Percentiles rank a stretch among this genome's conserved stretches.
These are phyloP conservation scores for Oryza longistaminata DNA, from an alignment of 176 grass and related monocot species.

Conservation along the genomic window DNA sequence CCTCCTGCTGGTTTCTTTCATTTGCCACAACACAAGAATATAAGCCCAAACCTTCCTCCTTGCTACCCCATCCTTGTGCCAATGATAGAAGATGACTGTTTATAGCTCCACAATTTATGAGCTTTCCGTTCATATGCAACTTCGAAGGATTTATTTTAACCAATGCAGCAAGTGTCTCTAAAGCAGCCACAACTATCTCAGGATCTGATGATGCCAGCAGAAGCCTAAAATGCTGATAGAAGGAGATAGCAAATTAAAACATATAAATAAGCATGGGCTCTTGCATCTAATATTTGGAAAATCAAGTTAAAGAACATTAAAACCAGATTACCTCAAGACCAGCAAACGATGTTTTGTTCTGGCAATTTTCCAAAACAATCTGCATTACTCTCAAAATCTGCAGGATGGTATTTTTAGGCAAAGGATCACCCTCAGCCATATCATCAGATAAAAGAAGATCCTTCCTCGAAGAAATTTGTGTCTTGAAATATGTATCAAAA, in stretches of 20 bases:
- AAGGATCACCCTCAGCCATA: slow-evolving; percentile 65
- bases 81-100: slow-evolving; percentile 88
- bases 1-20: slow-evolving; percentile 73
- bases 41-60: slow-evolving; percentile 96
- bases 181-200: slow-evolving; percentile 84
- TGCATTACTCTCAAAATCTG: slow-evolving; percentile 97
- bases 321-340: slow-evolving; percentile 78
- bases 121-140: slow-evolving; percentile 90
- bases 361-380: slow-evolving; percentile 96
- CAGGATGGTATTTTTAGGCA: slow-evolving; percentile 83
- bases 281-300: slow-evolving; percentile 7
- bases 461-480: slow-evolving; percentile 82
- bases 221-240: slow-evolving; percentile 84
- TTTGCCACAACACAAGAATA: slow-evolving; percentile 95
- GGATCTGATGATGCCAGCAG: slow-evolving; percentile 88
- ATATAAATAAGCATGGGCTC: neutral
- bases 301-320: slow-evolving; percentile 30
- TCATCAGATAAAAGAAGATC: slow-evolving; percentile 91
- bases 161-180: slow-evolving; percentile 85
- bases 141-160: slow-evolving; percentile 98
- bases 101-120: slow-evolving; percentile 75
- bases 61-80: slow-evolving; percentile 98
- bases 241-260: slow-evolving; percentile 26
- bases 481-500: slow-evolving; percentile 96
- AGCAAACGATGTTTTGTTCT: slow-evolving; percentile 79